These are phyloP conservation scores for Sporothrix humicola DNA, from an alignment of 2,329 filamentous ascomycete species.

Conservation along the genomic window DNA sequence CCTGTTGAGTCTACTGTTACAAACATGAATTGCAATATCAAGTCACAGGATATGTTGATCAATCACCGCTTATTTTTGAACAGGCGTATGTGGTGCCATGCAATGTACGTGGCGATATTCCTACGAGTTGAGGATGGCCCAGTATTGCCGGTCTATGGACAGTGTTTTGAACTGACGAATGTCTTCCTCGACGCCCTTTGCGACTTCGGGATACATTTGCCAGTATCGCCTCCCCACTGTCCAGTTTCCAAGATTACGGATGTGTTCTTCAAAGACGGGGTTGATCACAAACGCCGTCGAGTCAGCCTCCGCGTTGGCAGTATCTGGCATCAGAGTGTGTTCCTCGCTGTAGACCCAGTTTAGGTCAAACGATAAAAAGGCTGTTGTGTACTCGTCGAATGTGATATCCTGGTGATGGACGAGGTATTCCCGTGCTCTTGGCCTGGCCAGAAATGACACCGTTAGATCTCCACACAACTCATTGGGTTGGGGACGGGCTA, in stretches of 20 bases:
- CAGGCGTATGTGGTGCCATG: no score
- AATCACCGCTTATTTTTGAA: no score
- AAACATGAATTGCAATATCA: no score
- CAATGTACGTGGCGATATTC: no score
- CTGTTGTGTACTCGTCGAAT: background rate
- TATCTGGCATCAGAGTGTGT: background rate
- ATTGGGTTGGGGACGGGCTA: no score
- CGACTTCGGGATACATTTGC: background rate
- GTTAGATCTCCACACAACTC: no score
- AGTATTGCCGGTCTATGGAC: background rate
- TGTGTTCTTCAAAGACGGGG: background rate
- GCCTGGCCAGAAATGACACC: background rate
- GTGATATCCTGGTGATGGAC: background rate
- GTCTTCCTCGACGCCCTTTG: background rate
- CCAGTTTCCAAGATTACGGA: constrained; percentile 2
- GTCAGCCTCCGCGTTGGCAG: background rate
- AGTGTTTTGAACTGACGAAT: background rate
- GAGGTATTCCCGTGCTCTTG: background rate
- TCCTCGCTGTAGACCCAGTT: background rate
- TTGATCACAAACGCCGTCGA: background rate
- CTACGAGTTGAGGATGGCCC: background rate
- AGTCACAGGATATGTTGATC: no score
- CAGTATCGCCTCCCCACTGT: background rate
- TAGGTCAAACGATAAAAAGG: background rate
- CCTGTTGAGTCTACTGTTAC: no score